Conservation (phyloP, 139 green algal genomes). For the Trebouxia sp. region DNA sequence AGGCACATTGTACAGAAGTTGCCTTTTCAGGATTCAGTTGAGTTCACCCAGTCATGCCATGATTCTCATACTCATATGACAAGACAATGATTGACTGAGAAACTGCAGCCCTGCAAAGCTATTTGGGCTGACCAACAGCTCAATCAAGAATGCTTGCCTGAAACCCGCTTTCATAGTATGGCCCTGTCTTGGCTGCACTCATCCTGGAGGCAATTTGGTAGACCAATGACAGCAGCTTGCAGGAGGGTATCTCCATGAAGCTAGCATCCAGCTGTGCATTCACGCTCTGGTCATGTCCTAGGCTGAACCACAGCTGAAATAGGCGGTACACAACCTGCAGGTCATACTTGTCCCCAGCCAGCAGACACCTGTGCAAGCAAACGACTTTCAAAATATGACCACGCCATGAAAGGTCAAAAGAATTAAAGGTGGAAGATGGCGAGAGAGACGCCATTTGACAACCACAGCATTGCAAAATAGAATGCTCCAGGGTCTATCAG, state of each 20-base stretch:
- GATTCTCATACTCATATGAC: no score
- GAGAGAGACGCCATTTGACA: no score
- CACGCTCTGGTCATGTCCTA: conserved; percentile 33
- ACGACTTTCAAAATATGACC: neutral
- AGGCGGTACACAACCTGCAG: conserved; percentile 70
- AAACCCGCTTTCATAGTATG: conserved; percentile 30
- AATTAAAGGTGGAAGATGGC: no score
- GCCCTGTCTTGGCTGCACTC: conserved; percentile 24
- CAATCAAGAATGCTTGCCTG: neutral
- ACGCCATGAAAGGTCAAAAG: no score
- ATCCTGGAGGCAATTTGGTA: conserved; percentile 87
- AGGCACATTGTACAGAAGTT: no score
- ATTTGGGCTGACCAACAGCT: no score
- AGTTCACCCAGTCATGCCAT: no score
- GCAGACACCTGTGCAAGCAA: conserved; percentile 46
- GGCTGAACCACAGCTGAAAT: conserved; percentile 74
- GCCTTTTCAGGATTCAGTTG: no score
- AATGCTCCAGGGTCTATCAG: no score
- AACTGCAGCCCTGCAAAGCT: neutral
- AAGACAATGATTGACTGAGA: neutral
- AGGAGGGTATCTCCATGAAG: conserved; percentile 64
- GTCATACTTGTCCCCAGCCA: conserved; percentile 63
- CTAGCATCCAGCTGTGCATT: conserved; percentile 42
- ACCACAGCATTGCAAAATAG: no score
- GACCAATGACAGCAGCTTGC: conserved; percentile 90